Base-by-base conservation (phyloP, 2,329 filamentous ascomycete genomes). In the Zymoseptoria passerinii region DNA sequence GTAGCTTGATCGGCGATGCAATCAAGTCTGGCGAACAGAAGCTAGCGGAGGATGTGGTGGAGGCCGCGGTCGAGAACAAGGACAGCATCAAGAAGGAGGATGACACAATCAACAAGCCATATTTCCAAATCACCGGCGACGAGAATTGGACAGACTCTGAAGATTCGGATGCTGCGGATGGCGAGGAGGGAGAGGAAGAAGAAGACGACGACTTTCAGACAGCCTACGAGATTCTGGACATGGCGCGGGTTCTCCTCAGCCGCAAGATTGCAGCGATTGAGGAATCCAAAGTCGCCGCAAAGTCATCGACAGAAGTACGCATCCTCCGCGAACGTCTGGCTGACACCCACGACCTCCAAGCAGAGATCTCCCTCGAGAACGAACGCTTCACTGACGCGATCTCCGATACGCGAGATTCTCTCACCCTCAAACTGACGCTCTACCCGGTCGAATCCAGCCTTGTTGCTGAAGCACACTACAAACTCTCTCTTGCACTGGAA, bases 301-400 rank as follows among this genome's bases (percentile, higher is more conserved):
- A 74, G 48, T 61, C 73, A 54, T 56, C 52, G 44, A 70, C 72
- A 4, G 67, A 74, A 48, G 73, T 77, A 19, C 77, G 80, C 63
- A 84, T 88, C 61, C 79, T 92, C 69, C 92, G 91, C 74, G 90
- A 95, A 74, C 85, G 90, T 58, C 82, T 97, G 35, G 90, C 90
- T 61, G 94, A 99, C 71, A 95, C 90, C 8, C 90, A 96, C 72
- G 92, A 96, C 71, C 82, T 96, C 57, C 88, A 97, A 62, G 89
- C 92, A 8, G 94, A 99, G 75, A 96, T 99, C 62, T 95, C 89
- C n/a, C 80, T 99, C 28, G 94, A 99, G 76, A 96, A 94, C 66
- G 94, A 97, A 75, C 86, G 88, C 77, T 99, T 96, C 71, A 80
- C 83, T 49, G 87, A 90, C 65, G 92, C 94, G n/a, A 89, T 96